Conservation (phyloP, 2,329 filamentous ascomycete species). For the Cladophialophora carrionii region DNA sequence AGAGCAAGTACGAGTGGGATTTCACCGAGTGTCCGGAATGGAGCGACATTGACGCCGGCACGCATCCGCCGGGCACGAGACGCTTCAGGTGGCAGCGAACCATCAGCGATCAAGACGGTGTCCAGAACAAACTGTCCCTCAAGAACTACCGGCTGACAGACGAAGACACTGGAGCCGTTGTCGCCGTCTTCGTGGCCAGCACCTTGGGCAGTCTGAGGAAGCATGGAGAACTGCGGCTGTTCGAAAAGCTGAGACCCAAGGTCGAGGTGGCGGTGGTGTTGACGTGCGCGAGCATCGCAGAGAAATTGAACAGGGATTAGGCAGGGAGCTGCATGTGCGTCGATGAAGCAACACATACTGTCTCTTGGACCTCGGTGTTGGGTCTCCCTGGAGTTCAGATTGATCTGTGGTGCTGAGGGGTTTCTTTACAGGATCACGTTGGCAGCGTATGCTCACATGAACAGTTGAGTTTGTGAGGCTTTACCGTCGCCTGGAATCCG, state of each 20-base stretch:
- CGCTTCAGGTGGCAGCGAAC: conserved; percentile 16
- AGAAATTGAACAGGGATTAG: conserved; percentile 12
- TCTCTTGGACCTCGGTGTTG: background rate
- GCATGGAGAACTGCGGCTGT: conserved; percentile 10
- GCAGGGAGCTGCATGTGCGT: background rate
- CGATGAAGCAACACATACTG: background rate
- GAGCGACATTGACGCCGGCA: background rate
- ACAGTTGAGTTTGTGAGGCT: conserved; percentile 28
- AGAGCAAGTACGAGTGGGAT: conserved; percentile 3
- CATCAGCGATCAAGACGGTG: background rate
- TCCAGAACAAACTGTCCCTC: conserved; percentile 9
- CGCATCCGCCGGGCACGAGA: conserved; percentile 6
- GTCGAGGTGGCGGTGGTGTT: conserved; percentile 12
- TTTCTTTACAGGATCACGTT: background rate
- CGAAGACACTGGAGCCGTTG: conserved; percentile 1
- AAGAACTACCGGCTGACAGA: conserved; percentile 15
- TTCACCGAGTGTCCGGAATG: conserved; percentile 1
- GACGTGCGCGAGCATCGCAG: conserved; percentile 11
- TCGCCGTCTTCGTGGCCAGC: conserved; percentile 10
- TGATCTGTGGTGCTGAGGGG: background rate
- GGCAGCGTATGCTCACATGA: conserved; percentile 14
- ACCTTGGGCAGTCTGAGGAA: background rate
- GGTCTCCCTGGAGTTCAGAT: background rate
- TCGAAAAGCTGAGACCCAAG: conserved; percentile 5
- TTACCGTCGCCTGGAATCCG: conserved; percentile 31